Percentiles rank a stretch among this genome's conserved stretches.
Evolutionary conservation across 768 basidiomycete species (phyloP).

Genomic region (Pisolithus tinctorius): DNA sequence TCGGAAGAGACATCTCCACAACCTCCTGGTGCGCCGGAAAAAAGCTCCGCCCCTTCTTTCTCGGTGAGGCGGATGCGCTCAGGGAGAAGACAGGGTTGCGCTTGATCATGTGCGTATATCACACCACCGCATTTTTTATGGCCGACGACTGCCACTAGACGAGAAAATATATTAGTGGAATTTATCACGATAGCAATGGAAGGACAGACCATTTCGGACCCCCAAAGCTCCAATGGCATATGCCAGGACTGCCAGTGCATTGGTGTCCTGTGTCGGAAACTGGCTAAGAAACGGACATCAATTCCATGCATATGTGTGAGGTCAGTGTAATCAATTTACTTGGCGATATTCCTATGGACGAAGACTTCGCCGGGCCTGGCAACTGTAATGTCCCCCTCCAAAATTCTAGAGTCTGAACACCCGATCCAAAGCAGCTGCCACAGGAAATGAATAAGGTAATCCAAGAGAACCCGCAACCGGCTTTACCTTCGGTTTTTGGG

Average conservation of each 20-base stretch:
- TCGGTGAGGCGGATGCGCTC: neutral
- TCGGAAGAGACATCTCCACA: slow-evolving; percentile 22
- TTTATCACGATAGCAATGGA: slow-evolving; percentile 10
- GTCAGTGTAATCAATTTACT: slow-evolving; percentile 37
- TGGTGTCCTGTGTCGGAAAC: slow-evolving; percentile 64
- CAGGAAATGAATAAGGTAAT: neutral
- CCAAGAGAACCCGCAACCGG: neutral
- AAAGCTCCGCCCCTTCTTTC: slow-evolving; percentile 12
- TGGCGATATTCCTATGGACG: slow-evolving; percentile 82
- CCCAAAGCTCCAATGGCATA: slow-evolving; percentile 66
- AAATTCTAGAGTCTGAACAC: slow-evolving; percentile 81
- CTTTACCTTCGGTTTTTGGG: slow-evolving; percentile 17
- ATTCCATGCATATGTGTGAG: neutral
- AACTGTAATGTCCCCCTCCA: slow-evolving; percentile 66
- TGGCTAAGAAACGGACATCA: slow-evolving; percentile 40
- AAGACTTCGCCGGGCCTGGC: slow-evolving; percentile 76
- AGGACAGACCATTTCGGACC: slow-evolving; percentile 63
- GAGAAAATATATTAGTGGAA: slow-evolving; percentile 24
- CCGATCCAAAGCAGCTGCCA: slow-evolving; percentile 73
- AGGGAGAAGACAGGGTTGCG: slow-evolving; percentile 3
- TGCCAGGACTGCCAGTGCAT: slow-evolving; percentile 58
- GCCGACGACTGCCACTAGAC: slow-evolving; percentile 68
- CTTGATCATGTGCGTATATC: slow-evolving; percentile 28
- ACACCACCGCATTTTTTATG: slow-evolving; percentile 81
- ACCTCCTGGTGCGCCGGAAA: slow-evolving; percentile 17